Evolutionary conservation across 768 basidiomycete genomes (phyloP).

Genomic region (Botryobasidium botryosum): DNA sequence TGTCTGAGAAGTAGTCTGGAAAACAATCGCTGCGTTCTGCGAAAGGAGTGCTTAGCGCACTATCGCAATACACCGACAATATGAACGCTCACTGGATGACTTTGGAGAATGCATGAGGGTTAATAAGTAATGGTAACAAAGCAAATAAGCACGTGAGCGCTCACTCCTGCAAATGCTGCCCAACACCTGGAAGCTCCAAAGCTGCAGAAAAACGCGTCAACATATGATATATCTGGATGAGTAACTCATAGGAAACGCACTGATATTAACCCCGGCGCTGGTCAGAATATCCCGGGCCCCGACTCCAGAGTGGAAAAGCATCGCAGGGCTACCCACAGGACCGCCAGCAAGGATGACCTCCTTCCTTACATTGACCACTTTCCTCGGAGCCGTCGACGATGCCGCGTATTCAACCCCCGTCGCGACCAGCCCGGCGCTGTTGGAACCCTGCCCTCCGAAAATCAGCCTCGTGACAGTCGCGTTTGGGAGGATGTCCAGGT

Average conservation of each 20-base stretch:
- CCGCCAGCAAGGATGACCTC: constrained; percentile 30
- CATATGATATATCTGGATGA: too few relatives aligned
- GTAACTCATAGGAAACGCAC: constrained; percentile 1
- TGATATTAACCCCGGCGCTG: constrained; percentile 25
- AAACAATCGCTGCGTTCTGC: too few relatives aligned
- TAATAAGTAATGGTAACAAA: too few relatives aligned
- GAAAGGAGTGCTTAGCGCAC: too few relatives aligned
- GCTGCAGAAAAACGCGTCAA: background rate
- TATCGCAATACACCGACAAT: too few relatives aligned
- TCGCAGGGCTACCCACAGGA: constrained; percentile 34
- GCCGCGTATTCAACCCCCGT: constrained; percentile 33
- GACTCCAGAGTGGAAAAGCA: constrained; percentile 41
- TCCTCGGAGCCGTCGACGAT: constrained; percentile 13
- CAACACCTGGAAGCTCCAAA: constrained; percentile 32
- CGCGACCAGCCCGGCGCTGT: constrained; percentile 13
- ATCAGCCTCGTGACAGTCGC: constrained; percentile 40
- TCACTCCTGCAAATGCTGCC: constrained; percentile 43
- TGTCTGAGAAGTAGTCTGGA: constrained; percentile 6
- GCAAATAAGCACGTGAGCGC: too few relatives aligned
- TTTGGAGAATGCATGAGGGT: too few relatives aligned
- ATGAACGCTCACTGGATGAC: too few relatives aligned
- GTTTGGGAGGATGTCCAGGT: constrained; percentile 45
- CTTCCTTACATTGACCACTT: constrained; percentile 36
- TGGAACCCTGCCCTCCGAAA: too few relatives aligned
- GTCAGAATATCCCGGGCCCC: constrained; percentile 37